A percentile compares a stretch with the other conserved stretches of the same genome.
Conservation (phyloP, 2,329 filamentous ascomycete genomes). For the Pseudofabraea citricarpa region DNA sequence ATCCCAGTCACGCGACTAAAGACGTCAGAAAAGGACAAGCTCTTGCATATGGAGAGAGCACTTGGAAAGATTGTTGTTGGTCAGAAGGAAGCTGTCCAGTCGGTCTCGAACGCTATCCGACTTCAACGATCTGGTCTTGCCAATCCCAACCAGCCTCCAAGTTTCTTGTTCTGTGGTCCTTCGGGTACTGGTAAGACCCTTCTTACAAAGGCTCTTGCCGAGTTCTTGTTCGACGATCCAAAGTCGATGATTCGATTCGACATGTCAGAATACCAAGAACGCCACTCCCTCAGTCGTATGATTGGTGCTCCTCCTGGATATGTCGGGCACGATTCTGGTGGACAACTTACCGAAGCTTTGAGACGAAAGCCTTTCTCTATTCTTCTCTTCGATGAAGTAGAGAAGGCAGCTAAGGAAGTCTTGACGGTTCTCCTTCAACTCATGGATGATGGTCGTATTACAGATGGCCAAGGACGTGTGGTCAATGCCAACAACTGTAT, state of each 20-base stretch:
- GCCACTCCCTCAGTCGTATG: slow-evolving; percentile 92
- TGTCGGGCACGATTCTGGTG: slow-evolving; percentile 92
- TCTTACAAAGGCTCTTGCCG: slow-evolving; percentile 91
- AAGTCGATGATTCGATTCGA: slow-evolving; percentile 99
- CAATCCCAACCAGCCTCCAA: slow-evolving; percentile 95
- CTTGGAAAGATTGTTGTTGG: slow-evolving; percentile 83
- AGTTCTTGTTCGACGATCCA: slow-evolving; percentile 95
- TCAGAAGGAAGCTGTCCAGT: slow-evolving; percentile 87
- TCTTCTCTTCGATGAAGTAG: slow-evolving; percentile 93
- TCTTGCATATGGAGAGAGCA: slow-evolving; percentile 93
- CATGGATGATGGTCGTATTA: slow-evolving; percentile 98
- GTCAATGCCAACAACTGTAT: slow-evolving; percentile 98
- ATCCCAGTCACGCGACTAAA: slow-evolving; percentile 92
- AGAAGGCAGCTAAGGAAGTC: slow-evolving; percentile 97
- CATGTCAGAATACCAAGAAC: slow-evolving; percentile 99
- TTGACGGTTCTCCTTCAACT: slow-evolving; percentile 96
- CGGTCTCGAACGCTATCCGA: slow-evolving; percentile 93
- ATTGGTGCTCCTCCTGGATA: slow-evolving; percentile 97
- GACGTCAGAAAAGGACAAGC: slow-evolving; percentile 95
- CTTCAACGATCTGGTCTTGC: slow-evolving; percentile 89
- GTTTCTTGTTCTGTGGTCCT: slow-evolving; percentile 97
- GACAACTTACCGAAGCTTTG: slow-evolving; percentile 90
- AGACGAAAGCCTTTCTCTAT: slow-evolving; percentile 97
- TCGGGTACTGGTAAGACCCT: slow-evolving; percentile 98
- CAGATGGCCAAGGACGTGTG: slow-evolving; percentile 91